Evolutionary conservation across 192 early-diverging fungal genomes (phyloP), one percentile per base, ranked within the genome.

Genomic region (Coemansia asiatica): DNA sequence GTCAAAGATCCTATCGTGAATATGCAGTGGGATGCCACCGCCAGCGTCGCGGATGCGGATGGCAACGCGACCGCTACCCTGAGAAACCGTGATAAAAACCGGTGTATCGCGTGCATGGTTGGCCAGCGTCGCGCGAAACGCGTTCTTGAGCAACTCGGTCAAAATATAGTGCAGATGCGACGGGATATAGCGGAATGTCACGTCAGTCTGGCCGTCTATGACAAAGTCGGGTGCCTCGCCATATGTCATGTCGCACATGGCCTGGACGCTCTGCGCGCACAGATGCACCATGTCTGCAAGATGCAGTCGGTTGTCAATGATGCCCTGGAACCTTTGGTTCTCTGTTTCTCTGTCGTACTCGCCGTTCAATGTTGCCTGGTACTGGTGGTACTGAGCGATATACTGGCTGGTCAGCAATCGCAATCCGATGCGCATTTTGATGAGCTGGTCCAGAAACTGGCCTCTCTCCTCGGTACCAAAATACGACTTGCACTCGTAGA

Each of bases 141-240:
- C 86, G 74, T 96, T 96, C 64, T 96, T 96, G 35, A 96, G 66
- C 50, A 96, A 62, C 69, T 96, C 94, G 59, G 85, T 85, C 35
- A 94, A 76, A 40, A 94, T 94, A 63, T 96, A 96, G 66, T 95
- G 92, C 7, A 96, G 72, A 62, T 96, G 94, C 2, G 90, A 87
- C 21, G 88, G 86, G 8, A 96, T 85, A 79, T 96, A 96, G 3
- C 63, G 33, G 44, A 75, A 65, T 6, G n/a, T 46, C 1, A 61
- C 53, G 25, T 59, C 47, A 21, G 61, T 54, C 6, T 68, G 63
- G 1, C 71, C 76, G 69, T 85, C 81, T 60, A 93, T 70, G 5
- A 81, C 63, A 29, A 87, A 87, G 3, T 89, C 85, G 18, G 94
- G 94, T 15, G 86, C 75, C 18, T 84, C 63, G 26, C 91, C 92